Percentiles rank a stretch among this genome's conserved stretches.
These are phyloP conservation scores for Agrocybe chaxingu DNA, from an alignment of 768 basidiomycete genomes.

Conservation along the genomic window DNA sequence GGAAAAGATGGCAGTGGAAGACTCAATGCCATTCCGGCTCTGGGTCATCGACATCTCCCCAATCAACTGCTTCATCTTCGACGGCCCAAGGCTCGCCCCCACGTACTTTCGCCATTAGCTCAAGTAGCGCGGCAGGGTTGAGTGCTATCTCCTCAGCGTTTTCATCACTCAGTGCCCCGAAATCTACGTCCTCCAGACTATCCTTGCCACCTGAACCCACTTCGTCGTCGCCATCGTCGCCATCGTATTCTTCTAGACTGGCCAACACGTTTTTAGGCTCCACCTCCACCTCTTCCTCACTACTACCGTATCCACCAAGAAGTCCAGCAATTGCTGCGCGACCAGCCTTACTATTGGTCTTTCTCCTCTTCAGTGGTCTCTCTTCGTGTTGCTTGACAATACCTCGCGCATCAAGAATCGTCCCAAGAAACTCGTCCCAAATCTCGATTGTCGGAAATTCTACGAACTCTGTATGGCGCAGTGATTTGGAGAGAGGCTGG, in stretches of 20 bases:
- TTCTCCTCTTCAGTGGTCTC: constrained; percentile 50
- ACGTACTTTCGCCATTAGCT: constrained; percentile 36
- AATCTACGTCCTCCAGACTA: constrained; percentile 21
- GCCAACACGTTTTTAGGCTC: constrained; percentile 30
- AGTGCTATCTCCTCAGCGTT: constrained; percentile 30
- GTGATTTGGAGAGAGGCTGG: constrained; percentile 39
- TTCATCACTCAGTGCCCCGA: constrained; percentile 29
- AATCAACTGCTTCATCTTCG: constrained; percentile 43
- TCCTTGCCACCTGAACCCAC: constrained; percentile 2
- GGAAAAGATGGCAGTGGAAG: neutral
- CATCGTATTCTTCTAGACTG: constrained; percentile 43
- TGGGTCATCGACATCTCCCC: constrained; percentile 45
- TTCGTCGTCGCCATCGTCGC: constrained; percentile 39
- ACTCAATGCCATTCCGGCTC: constrained; percentile 10
- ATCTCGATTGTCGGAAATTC: constrained; percentile 86
- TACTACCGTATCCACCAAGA: constrained; percentile 46
- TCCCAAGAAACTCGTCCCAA: constrained; percentile 65
- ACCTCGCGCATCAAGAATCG: constrained; percentile 55
- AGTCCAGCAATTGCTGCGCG: constrained; percentile 50
- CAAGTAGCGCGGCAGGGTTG: constrained; percentile 38
- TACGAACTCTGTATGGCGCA: constrained; percentile 66
- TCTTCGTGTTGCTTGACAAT: constrained; percentile 33
- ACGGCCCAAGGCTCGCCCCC: constrained; percentile 23
- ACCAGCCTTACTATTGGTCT: constrained; percentile 48
- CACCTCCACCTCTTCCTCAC: constrained; percentile 30